Conservation (phyloP, 768 basidiomycete genomes). For the Imleria badia region DNA sequence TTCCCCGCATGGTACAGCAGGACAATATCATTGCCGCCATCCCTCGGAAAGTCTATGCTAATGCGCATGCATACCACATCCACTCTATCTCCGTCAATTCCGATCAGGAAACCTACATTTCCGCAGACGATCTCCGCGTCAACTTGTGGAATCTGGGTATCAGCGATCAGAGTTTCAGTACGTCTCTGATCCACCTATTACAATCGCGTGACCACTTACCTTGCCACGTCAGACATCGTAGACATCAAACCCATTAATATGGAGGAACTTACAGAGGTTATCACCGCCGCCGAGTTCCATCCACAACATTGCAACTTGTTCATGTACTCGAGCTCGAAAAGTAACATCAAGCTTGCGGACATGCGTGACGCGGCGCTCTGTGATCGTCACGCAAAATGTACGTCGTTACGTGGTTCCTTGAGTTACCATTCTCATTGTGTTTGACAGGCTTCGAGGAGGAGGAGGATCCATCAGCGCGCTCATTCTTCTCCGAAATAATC, state of each 20-base stretch:
- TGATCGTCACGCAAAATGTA: constrained; percentile 95
- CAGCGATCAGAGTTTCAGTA: constrained; percentile 98
- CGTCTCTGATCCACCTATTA: constrained; percentile 35
- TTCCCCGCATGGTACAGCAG: constrained; percentile 91
- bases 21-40: constrained; percentile 99
- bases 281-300: constrained; percentile 99
- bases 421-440: constrained; percentile 12
- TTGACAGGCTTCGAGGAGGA: constrained; percentile 93
- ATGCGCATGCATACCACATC: constrained; percentile 99
- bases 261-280: constrained; percentile 99
- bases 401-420: constrained; percentile 29
- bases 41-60: constrained; percentile 97
- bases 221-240: constrained; percentile 75
- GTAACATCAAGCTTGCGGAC: constrained; percentile 98
- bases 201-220: constrained; percentile 5
- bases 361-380: constrained; percentile 98
- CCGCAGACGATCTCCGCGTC: constrained; percentile 96
- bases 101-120: constrained; percentile 99
- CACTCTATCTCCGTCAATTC: constrained; percentile 99
- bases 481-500: constrained; percentile 99
- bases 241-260: constrained; percentile 99
- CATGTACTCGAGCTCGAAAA: constrained; percentile 99
- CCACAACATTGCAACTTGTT: constrained; percentile 96
- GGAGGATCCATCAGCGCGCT: constrained; percentile 94
- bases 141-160: constrained; percentile 99